These are phyloP conservation scores for Senna siamea DNA, from an alignment of 306 rosid genomes.

Conservation along the genomic window DNA sequence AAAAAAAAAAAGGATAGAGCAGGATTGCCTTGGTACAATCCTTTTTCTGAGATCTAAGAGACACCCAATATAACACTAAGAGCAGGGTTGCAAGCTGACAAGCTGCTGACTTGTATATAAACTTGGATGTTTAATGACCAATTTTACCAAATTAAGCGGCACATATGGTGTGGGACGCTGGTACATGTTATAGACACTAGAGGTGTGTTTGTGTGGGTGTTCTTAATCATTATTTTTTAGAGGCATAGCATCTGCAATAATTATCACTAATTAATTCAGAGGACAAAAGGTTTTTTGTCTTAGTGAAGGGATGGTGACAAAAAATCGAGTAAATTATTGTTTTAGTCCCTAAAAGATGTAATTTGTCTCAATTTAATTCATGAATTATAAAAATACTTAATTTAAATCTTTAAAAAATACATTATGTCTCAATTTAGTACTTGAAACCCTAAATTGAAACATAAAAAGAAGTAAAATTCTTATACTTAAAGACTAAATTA, in stretches of 20 bases:
- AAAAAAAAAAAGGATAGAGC: background rate
- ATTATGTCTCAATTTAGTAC: too few species aligned
- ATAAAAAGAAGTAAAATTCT: too few species aligned
- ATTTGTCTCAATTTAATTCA: too few species aligned
- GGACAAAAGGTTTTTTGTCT: background rate
- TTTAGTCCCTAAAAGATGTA: too few species aligned
- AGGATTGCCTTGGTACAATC: background rate
- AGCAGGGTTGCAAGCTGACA: conserved; percentile 1
- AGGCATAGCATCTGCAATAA: conserved; percentile 14
- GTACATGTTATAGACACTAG: conserved; percentile 1
- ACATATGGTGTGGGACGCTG: conserved; percentile 5
- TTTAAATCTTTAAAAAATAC: too few species aligned
- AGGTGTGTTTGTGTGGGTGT: too few species aligned
- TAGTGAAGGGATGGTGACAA: background rate
- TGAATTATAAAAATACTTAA: too few species aligned
- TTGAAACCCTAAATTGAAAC: too few species aligned
- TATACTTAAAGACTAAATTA: too few species aligned
- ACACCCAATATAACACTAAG: background rate
- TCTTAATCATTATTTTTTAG: background rate
- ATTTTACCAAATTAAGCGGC: background rate
- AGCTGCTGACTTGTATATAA: background rate
- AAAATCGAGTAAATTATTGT: too few species aligned
- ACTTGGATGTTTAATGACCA: background rate
- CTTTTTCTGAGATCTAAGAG: background rate
- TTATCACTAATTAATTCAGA: background rate